Percentiles rank a stretch among this genome's conserved stretches.
phyloP scores from a whole-genome alignment of 129 eudicot species.

The Pseudognaphalium luteoalbum region DNA sequence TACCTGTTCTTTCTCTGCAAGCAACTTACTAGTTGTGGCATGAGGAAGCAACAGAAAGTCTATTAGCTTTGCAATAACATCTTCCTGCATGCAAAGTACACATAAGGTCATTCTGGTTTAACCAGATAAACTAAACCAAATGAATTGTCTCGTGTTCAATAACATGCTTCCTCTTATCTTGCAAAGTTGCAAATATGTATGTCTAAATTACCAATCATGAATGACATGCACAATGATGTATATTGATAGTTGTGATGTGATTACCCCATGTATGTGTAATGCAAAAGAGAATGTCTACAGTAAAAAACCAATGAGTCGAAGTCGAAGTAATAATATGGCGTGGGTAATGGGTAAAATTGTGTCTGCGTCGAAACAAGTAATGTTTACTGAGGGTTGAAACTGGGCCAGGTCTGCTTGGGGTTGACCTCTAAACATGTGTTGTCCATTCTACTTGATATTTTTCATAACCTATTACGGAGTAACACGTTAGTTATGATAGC shows the following conservation, averaged over 20 bases:
- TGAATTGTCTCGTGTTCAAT: not conserved
- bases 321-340: not conserved
- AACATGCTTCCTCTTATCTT: constrained; percentile 7
- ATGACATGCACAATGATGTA: constrained; percentile 4
- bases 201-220: not conserved
- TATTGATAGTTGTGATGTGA: not conserved
- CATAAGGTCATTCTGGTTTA: constrained; percentile 24
- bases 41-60: constrained; percentile 84
- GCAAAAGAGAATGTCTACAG: not conserved
- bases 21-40: constrained; percentile 66
- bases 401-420: not conserved
- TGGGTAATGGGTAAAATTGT: not conserved
- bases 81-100: constrained; percentile 60
- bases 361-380: not conserved
- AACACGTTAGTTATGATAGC: not conserved
- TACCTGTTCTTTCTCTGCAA: constrained; percentile 85
- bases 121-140: constrained; percentile 9
- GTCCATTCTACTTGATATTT: not conserved
- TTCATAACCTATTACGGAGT: not conserved
- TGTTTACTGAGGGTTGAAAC: not conserved
- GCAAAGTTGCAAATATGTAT: constrained; percentile 5
- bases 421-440: not conserved
- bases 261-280: not conserved
- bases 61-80: constrained; percentile 66
- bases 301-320: not conserved